Conservation (phyloP, 257 asterid species). For the Scutellaria baicalensis region DNA sequence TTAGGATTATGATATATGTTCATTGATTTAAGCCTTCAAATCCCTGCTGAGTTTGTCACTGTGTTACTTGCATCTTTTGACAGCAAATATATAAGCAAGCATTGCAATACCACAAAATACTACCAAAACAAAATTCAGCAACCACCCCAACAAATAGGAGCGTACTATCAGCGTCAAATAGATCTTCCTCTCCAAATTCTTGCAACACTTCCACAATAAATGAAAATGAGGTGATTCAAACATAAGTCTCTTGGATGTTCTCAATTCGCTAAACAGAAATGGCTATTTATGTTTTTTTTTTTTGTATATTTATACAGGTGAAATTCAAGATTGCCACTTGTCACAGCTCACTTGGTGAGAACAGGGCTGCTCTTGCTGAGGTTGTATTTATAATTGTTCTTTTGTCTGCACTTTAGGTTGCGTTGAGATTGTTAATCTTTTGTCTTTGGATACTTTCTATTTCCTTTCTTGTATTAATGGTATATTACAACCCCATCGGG, state of each 20-base stretch:
- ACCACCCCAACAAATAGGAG: constrained; percentile 49
- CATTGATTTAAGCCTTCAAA: background rate
- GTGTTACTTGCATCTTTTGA: constrained; percentile 3
- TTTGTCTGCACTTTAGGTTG: constrained; percentile 8
- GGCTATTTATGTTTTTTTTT: constrained; percentile 1
- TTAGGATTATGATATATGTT: background rate
- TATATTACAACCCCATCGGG: background rate
- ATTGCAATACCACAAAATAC: constrained; percentile 58
- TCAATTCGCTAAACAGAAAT: background rate
- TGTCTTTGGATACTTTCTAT: background rate
- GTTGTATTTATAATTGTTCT: constrained; percentile 30
- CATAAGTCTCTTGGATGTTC: background rate
- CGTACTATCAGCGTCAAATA: constrained; percentile 49
- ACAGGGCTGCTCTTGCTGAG: constrained; percentile 78
- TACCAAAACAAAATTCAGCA: constrained; percentile 57
- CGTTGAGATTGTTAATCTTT: background rate
- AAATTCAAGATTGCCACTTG: constrained; percentile 85
- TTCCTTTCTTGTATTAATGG: background rate
- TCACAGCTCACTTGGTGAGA: constrained; percentile 63
- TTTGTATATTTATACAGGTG: constrained; percentile 41
- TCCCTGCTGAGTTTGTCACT: background rate
- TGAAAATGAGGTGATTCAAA: constrained; percentile 74
- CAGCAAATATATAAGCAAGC: constrained; percentile 88
- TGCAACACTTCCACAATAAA: constrained; percentile 51
- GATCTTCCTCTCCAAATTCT: constrained; percentile 82